Evolutionary conservation across 768 basidiomycete genomes (phyloP), one percentile per base, ranked within the genome.

Genomic region (Tubosaeta sp.): DNA sequence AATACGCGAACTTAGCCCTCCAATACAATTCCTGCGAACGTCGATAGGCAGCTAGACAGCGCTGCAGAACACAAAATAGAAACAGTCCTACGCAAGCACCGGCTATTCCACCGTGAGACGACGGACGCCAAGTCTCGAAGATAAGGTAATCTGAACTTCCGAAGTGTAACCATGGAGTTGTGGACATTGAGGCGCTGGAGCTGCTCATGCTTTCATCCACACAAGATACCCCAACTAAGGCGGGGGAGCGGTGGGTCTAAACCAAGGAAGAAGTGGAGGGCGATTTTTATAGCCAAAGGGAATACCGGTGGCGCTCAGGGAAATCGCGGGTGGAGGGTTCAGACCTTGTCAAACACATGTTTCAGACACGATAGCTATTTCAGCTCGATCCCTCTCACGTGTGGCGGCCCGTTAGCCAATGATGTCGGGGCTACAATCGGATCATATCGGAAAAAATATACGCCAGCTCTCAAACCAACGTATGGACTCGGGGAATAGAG

Each of bases 41-140:
- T n/a, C 86, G 75, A 51, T 78, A 70, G 0, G 84, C 85, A 16
- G 78, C 66, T 39, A 94, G 67, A 69, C 81, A 83, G 56, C 92
- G 75, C 45, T 92, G 90, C 33, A 87, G 71, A 10, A 92, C 60
- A 6, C 83, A 83, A 33, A 94, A 72, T 32, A 86, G 34, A 59
- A 86, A 73, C 19, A 95, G 72, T 0, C 78, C 84, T 51, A 95
- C 75, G 63, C 84, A 88, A 35, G 90, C 85, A 0, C 88, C 91
- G 19, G 80, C 81, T 33, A 91, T 79, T 0, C 86, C 84, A 19
- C 87, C 91, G 6, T 72, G 56, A 0, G 88, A 84, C 3, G 76
- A 76, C 0, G 93, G 91, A 6, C 66, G 69, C 85, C 86, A 88
- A 2, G 76, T 70, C 52, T 80, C 58, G 72, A 94, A 93, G 67